A percentile compares a stretch with the other conserved stretches of the same genome.
phyloP scores from a whole-genome alignment of 441 rosid genomes.

The Viola pubescens region DNA sequence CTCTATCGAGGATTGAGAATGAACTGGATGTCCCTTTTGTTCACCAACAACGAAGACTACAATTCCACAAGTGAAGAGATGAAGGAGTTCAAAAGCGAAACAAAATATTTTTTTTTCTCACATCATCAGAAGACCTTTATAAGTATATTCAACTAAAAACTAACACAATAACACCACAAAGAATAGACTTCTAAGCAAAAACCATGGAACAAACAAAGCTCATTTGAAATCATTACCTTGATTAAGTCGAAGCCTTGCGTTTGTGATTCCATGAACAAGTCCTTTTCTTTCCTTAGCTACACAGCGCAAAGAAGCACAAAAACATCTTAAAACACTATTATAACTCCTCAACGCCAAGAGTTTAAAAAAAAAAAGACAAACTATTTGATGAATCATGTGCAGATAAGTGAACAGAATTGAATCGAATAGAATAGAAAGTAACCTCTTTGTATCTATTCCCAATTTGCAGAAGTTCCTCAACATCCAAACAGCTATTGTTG shows the following conservation, averaged over 20 bases:
- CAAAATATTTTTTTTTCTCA: no score
- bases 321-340: not conserved
- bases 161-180: not conserved
- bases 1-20: not conserved
- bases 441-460: slow-evolving; percentile 63
- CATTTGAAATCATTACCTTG: slow-evolving; percentile 37
- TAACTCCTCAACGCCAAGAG: not conserved
- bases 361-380: not conserved
- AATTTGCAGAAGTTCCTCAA: slow-evolving; percentile 51
- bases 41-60: not conserved
- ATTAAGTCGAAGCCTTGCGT: slow-evolving; percentile 57
- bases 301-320: not conserved
- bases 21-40: not conserved
- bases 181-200: not conserved
- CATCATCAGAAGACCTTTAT: not conserved
- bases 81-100: not conserved
- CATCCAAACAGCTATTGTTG: slow-evolving; percentile 29
- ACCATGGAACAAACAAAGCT: not conserved
- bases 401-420: slow-evolving; percentile 1
- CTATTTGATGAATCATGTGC: not conserved
- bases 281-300: slow-evolving; percentile 73
- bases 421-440: not conserved
- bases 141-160: not conserved
- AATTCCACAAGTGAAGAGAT: not conserved
- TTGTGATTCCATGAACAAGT: slow-evolving; percentile 59